Evolutionary conservation across 2,329 filamentous ascomycete species (phyloP).

Genomic region (Exophiala oligosperma): DNA sequence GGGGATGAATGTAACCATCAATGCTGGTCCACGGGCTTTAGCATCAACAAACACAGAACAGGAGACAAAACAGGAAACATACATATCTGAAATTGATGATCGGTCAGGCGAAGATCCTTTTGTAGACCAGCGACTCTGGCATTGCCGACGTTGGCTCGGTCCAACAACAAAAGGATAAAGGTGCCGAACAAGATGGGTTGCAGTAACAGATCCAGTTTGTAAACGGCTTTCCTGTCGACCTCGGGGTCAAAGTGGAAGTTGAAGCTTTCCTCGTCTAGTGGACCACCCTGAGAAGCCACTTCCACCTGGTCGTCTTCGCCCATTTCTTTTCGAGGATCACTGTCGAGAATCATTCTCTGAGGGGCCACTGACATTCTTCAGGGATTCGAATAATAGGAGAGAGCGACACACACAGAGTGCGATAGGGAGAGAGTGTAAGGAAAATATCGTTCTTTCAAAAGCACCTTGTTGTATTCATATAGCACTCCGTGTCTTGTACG

Average conservation of each 20-base stretch:
- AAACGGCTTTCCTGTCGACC: not conserved
- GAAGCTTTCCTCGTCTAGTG: too few relatives aligned
- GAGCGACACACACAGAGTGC: too few relatives aligned
- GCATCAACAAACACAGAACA: not conserved
- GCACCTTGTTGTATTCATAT: too few relatives aligned
- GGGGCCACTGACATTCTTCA: too few relatives aligned
- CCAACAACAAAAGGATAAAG: slow-evolving; percentile 33
- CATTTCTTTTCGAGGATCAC: too few relatives aligned
- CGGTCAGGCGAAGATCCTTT: slow-evolving; percentile 29
- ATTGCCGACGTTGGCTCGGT: slow-evolving; percentile 37
- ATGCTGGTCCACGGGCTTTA: slow-evolving; percentile 21
- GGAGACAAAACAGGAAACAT: not conserved
- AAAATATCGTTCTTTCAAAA: too few relatives aligned
- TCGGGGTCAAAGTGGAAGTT: not conserved
- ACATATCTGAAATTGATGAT: slow-evolving; percentile 10
- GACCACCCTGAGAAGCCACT: too few relatives aligned
- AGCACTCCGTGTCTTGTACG: too few relatives aligned
- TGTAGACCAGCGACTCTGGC: slow-evolving; percentile 34
- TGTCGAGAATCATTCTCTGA: too few relatives aligned
- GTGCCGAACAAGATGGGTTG: slow-evolving; percentile 2
- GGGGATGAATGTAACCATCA: slow-evolving; percentile 68
- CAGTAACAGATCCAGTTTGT: slow-evolving; percentile 2
- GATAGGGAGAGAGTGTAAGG: too few relatives aligned
- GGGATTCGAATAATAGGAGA: too few relatives aligned
- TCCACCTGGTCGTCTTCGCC: too few relatives aligned